Conservation (phyloP, 2,329 filamentous ascomycete genomes). For the Botrytis cinerea region DNA sequence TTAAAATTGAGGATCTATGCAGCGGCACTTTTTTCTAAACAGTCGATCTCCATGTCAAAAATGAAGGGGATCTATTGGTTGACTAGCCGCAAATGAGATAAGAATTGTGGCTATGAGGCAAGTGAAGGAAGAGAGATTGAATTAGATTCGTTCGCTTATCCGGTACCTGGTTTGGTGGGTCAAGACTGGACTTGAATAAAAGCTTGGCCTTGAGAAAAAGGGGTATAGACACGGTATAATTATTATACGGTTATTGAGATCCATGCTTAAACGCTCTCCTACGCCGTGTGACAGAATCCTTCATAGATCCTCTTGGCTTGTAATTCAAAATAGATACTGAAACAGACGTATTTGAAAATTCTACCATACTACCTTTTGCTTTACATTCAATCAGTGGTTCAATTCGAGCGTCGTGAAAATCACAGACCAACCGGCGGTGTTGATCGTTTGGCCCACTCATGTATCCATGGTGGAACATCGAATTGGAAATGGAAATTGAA, state of each 20-base stretch:
- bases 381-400: not conserved
- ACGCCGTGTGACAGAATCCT: not conserved
- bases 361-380: not conserved
- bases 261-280: not conserved
- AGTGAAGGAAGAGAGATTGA: not conserved
- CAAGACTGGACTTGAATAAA: not conserved
- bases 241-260: not conserved
- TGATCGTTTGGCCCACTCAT: slow-evolving; percentile 16
- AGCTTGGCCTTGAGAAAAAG: slow-evolving; percentile 10
- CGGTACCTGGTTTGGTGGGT: not conserved
- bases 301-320: not conserved
- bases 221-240: not conserved
- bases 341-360: not conserved
- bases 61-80: slow-evolving; percentile 4
- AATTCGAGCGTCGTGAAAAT: not conserved
- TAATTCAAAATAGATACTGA: not conserved
- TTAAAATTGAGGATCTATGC: slow-evolving; percentile 17
- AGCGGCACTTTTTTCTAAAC: not conserved
- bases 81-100: slow-evolving; percentile 17
- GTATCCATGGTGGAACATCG: slow-evolving; percentile 6
- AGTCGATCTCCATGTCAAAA: not conserved
- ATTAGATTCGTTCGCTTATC: slow-evolving; percentile 16
- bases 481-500: slow-evolving; percentile 12
- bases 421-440: slow-evolving; percentile 14
- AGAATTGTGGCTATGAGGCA: slow-evolving; percentile 13